Evolutionary conservation across 352 stramenopile genomes (phyloP).

Genomic region (Globisporangium viniferum): DNA sequence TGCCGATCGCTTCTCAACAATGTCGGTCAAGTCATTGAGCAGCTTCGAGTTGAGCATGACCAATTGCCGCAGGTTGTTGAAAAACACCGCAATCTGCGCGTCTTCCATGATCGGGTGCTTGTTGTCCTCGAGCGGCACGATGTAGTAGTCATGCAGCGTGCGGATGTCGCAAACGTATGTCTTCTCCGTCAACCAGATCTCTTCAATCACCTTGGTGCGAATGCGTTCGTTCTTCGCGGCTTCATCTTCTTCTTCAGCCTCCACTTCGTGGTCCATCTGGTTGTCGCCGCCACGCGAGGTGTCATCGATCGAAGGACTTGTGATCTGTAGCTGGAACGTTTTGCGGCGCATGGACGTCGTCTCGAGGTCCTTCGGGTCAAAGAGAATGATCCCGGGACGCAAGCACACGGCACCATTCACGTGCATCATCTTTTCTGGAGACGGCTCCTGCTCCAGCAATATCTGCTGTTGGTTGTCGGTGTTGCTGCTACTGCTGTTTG

Average conservation of each 20-base stretch:
- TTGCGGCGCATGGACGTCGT: neutral
- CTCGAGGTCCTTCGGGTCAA: slow-evolving; percentile 46
- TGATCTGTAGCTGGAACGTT: slow-evolving; percentile 14
- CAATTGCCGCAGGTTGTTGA: slow-evolving; percentile 78
- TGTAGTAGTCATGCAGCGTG: slow-evolving; percentile 76
- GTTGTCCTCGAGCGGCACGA: slow-evolving; percentile 75
- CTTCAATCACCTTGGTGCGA: slow-evolving; percentile 59
- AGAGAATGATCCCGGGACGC: slow-evolving; percentile 40
- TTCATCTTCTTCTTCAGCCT: slow-evolving; percentile 10
- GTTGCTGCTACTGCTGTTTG: neutral
- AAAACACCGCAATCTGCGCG: slow-evolving; percentile 84
- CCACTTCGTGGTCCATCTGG: slow-evolving; percentile 18
- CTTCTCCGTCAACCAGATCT: slow-evolving; percentile 80
- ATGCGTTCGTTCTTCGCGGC: slow-evolving; percentile 21
- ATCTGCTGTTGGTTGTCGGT: slow-evolving; percentile 7
- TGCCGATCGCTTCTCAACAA: slow-evolving; percentile 35
- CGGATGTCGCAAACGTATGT: slow-evolving; percentile 76
- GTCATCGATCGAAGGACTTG: slow-evolving; percentile 8
- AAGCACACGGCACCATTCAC: slow-evolving; percentile 9
- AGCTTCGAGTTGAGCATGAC: slow-evolving; percentile 87
- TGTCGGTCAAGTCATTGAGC: slow-evolving; percentile 63
- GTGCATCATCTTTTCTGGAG: slow-evolving; percentile 7
- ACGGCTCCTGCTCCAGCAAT: neutral
- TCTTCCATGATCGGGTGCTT: slow-evolving; percentile 80
- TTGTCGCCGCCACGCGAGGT: slow-evolving; percentile 15